Evolutionary conservation across 768 basidiomycete genomes (phyloP).

Genomic region (Tubosaeta sp.): DNA sequence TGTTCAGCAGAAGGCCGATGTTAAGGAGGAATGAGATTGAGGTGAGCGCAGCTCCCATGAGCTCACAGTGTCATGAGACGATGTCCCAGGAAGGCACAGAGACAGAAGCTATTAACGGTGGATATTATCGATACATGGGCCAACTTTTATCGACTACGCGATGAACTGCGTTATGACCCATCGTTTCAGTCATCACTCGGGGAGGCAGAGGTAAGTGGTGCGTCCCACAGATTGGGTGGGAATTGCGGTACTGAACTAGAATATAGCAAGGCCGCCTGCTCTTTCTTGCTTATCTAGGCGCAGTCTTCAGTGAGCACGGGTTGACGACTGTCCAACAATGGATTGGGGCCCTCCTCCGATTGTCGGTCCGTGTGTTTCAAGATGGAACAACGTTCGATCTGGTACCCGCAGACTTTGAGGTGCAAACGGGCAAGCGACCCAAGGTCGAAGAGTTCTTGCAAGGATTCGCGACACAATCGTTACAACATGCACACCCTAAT

Average conservation of each 20-base stretch:
- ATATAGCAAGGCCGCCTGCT: conserved; percentile 51
- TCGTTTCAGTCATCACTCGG: conserved; percentile 23
- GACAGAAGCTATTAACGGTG: conserved; percentile 26
- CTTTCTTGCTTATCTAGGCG: conserved; percentile 67
- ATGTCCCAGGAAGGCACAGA: conserved; percentile 24
- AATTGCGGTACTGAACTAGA: conserved; percentile 13
- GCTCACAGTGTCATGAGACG: conserved; percentile 18
- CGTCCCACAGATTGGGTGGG: conserved; percentile 9
- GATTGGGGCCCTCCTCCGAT: conserved; percentile 43
- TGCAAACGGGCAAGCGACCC: conserved; percentile 27
- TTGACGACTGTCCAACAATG: conserved; percentile 49
- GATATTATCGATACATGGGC: conserved; percentile 37
- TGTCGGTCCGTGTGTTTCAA: conserved; percentile 18
- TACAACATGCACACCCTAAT: conserved; percentile 18
- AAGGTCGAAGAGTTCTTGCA: conserved; percentile 29
- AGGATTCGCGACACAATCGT: conserved; percentile 28
- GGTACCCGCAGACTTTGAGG: conserved; percentile 23
- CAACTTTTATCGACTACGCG: conserved; percentile 33
- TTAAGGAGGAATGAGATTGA: conserved; percentile 45
- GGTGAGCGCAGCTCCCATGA: conserved; percentile 37
- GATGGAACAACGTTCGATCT: conserved; percentile 15
- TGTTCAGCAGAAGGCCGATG: conserved; percentile 52
- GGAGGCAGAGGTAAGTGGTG: conserved; percentile 37
- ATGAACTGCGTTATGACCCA: conserved; percentile 31
- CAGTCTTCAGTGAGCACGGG: conserved; percentile 54